phyloP scores from a whole-genome alignment of 208 protist species.

The Trypanosoma cruzi region DNA sequence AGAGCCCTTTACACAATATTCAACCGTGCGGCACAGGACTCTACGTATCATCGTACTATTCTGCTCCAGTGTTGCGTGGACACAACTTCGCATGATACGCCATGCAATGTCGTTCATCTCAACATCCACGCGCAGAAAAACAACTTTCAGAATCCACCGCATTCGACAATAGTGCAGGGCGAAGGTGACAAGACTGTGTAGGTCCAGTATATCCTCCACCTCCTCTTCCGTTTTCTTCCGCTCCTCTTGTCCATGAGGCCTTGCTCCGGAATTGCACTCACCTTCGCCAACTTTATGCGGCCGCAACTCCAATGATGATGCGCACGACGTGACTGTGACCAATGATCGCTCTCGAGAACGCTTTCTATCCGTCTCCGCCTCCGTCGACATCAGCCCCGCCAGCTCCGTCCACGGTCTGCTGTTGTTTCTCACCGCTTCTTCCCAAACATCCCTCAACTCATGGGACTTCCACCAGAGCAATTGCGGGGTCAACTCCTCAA shows the following conservation, averaged over 20 bases:
- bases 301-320: not conserved
- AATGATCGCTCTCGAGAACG: not conserved
- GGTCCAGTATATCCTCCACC: constrained; percentile 5
- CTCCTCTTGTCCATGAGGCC: not conserved
- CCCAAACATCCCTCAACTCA: constrained; percentile 15
- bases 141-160: constrained; percentile 46
- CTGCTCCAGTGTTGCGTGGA: constrained; percentile 9
- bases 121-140: constrained; percentile 40
- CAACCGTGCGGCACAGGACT: constrained; percentile 12
- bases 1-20: constrained; percentile 1
- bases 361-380: not conserved
- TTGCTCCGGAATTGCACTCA: not conserved
- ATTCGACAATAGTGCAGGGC: constrained; percentile 66
- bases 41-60: constrained; percentile 18
- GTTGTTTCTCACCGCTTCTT: constrained; percentile 12
- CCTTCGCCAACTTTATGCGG: not conserved
- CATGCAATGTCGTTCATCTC: constrained; percentile 27
- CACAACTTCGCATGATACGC: constrained; percentile 26
- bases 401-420: constrained; percentile 13
- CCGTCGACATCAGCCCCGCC: not conserved
- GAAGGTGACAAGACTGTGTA: constrained; percentile 46
- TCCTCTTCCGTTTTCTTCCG: not conserved
- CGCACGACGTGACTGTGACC: not conserved
- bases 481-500: constrained; percentile 11
- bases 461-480: constrained; percentile 16